Evolutionary conservation across 2,329 filamentous ascomycete genomes (phyloP).

Genomic region (Curvularia hawaiiensis): DNA sequence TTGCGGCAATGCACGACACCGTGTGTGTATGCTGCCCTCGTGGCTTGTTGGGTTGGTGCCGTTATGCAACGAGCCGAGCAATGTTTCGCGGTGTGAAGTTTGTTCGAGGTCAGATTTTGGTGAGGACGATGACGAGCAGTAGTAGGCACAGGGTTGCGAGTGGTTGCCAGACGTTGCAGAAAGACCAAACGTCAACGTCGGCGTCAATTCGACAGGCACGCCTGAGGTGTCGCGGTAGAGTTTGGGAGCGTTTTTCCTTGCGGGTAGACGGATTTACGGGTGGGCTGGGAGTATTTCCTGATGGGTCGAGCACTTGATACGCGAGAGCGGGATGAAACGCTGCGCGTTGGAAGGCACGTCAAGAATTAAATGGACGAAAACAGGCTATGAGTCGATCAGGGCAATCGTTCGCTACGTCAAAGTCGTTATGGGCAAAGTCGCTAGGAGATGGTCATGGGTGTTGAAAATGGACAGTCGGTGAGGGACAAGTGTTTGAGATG

Average conservation of each 20-base stretch:
- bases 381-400: slow-evolving; percentile 17
- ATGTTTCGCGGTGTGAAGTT: slow-evolving; percentile 13
- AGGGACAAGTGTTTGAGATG: slow-evolving; percentile 25
- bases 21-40: slow-evolving; percentile 19
- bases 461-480: slow-evolving; percentile 25
- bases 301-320: slow-evolving; percentile 31
- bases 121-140: slow-evolving; percentile 7
- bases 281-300: slow-evolving; percentile 15
- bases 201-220: slow-evolving; percentile 10
- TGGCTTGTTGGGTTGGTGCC: slow-evolving; percentile 3
- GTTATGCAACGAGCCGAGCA: slow-evolving; percentile 25
- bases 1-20: slow-evolving; percentile 27
- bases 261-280: slow-evolving; percentile 12
- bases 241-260: slow-evolving; percentile 15
- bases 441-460: slow-evolving; percentile 21
- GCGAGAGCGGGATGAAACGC: slow-evolving; percentile 42
- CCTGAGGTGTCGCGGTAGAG: slow-evolving; percentile 20
- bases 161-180: background rate
- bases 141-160: background rate
- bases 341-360: slow-evolving; percentile 38
- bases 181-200: background rate
- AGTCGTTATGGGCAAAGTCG: slow-evolving; percentile 23
- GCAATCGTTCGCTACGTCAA: slow-evolving; percentile 13
- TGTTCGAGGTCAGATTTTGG: slow-evolving; percentile 6
- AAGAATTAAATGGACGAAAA: slow-evolving; percentile 13